phyloP scores from a whole-genome alignment of 139 green algal genomes.

The Micractinium sp. region DNA sequence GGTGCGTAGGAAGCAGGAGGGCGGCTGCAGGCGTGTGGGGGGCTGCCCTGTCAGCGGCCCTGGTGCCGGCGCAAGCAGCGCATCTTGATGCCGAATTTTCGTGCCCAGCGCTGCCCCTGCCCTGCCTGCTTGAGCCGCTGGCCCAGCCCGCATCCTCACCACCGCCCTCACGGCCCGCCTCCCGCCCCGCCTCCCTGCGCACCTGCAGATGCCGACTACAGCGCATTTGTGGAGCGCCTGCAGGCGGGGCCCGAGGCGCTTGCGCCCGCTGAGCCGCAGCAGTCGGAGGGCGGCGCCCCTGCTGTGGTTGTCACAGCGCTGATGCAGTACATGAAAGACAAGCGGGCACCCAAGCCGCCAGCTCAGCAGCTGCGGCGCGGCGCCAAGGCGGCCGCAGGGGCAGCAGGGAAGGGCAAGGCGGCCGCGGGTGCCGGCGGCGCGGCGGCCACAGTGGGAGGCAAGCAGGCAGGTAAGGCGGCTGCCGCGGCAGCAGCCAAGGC shows the following conservation, averaged over 20 bases:
- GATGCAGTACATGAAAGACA: slow-evolving; percentile 46
- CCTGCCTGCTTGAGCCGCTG: not conserved
- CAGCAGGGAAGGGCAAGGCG: not conserved
- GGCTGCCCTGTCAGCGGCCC: too few relatives aligned
- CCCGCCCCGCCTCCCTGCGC: too few relatives aligned
- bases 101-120: not conserved
- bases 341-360: not conserved
- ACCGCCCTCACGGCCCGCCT: too few relatives aligned
- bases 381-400: slow-evolving; percentile 4
- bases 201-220: slow-evolving; percentile 72
- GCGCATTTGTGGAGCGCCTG: slow-evolving; percentile 62
- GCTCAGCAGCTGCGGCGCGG: not conserved
- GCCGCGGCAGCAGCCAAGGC: not conserved
- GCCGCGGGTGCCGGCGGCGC: not conserved
- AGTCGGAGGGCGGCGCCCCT: not conserved
- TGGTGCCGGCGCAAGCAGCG: not conserved
- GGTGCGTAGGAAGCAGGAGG: too few relatives aligned
- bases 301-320: slow-evolving; percentile 19
- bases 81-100: not conserved
- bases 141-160: not conserved
- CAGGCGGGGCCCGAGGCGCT: slow-evolving; percentile 51
- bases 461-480: not conserved
- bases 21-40: too few relatives aligned
- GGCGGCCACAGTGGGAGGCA: not conserved
- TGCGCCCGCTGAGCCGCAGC: not conserved